Evolutionary conservation across 495 filamentous ascomycete species (phyloP), one percentile per base, ranked within the genome.

Genomic region (Hyaloscypha finlandica): DNA sequence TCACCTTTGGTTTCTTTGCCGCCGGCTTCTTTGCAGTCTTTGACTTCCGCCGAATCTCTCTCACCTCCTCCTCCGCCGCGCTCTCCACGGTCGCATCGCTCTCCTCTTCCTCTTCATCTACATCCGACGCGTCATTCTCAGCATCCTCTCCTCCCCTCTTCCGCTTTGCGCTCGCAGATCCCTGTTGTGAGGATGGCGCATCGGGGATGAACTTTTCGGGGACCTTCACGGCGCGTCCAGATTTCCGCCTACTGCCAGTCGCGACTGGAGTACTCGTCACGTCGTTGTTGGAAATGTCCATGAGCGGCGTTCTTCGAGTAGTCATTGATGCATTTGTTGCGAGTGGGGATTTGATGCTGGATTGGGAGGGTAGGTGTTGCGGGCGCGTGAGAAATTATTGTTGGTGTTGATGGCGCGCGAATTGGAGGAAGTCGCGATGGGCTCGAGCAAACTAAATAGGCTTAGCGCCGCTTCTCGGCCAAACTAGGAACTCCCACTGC

Each of bases 201-300:
- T 84, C 78, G 37, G 83, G 80, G 52, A 78, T 83, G 78, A 88
- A 92, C 52, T 88, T 83, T 71, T 87, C 84, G 59, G 92, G 92
- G 67, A 85, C 88, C 70, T 89, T 91, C 68, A 88, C 85, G 78
- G 88, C 87, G 79, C 93, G 91, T 80, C 90, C 90, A 57, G 93
- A 96, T 73, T 91, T 91, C 75, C 93, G 87, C 74, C 89, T 81
- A 71, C 76, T 75, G 74, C 79, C 83, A 48, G 80, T 77, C 58
- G 77, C 79, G 63, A 78, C 76, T 75, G 69, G 79, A 37, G 83
- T 82, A 68, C 77, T 82, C 76, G 86, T 82, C 69, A 85, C 81
- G 71, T 81, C 81, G 71, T 81, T 84, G 60, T 86, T 83, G 70
- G 85, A 83, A 62, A 83, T 81, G 72, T 89, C 86, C 81, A 86